Conservation (phyloP, 192 early-diverging fungal species). For the Hyaloraphidium curvatum region DNA sequence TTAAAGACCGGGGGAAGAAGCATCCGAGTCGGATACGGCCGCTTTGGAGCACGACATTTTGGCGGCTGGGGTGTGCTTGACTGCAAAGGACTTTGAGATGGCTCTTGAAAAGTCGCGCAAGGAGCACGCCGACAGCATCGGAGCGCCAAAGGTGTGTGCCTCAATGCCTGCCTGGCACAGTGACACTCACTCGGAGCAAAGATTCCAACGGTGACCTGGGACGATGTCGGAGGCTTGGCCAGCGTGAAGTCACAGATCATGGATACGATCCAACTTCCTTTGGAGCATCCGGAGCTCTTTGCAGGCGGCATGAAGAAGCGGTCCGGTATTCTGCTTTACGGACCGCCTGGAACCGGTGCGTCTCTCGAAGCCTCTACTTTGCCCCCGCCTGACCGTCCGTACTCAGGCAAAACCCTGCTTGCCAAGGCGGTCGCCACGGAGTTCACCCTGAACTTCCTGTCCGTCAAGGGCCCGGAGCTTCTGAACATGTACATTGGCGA, state of each 20-base stretch:
- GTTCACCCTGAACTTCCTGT: conserved; percentile 94
- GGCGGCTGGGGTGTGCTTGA: conserved; percentile 51
- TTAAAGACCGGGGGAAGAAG: too few species aligned
- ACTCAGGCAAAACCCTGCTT: conserved; percentile 93
- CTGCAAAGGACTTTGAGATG: conserved; percentile 55
- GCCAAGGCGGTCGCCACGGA: conserved; percentile 98
- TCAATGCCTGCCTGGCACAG: too few species aligned
- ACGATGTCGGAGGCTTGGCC: conserved; percentile 88
- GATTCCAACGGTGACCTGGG: conserved; percentile 96
- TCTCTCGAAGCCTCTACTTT: too few species aligned
- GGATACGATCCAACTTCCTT: conserved; percentile 89
- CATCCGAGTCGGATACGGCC: neutral
- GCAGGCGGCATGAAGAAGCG: conserved; percentile 83
- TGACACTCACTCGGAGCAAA: neutral
- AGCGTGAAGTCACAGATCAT: conserved; percentile 82
- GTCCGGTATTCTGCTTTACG: conserved; percentile 32
- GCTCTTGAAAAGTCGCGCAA: conserved; percentile 61
- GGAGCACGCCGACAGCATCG: conserved; percentile 75
- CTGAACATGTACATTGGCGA: conserved; percentile 99
- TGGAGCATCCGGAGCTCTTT: conserved; percentile 93
- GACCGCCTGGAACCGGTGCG: conserved; percentile 8
- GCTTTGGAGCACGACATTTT: conserved; percentile 32
- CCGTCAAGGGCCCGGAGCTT: conserved; percentile 94
- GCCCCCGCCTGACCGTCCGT: too few species aligned
- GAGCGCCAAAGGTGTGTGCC: conserved; percentile 62